Evolutionary conservation across 2,329 filamentous ascomycete species (phyloP).

Genomic region (Phoma sp.): DNA sequence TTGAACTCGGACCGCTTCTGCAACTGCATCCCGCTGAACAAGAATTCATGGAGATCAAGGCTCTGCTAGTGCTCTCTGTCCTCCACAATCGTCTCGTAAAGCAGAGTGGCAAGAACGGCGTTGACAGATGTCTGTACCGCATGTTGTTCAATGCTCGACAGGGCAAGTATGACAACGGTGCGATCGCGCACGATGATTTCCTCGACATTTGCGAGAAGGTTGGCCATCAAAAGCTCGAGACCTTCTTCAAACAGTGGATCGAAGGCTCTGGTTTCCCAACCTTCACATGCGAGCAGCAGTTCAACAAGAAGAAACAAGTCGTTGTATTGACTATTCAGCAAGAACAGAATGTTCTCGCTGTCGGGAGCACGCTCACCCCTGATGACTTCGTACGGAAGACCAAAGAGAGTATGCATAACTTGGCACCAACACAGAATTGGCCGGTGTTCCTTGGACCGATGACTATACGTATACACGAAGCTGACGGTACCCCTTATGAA

Average conservation of each 20-base stretch:
- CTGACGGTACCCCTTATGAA: conserved; percentile 96
- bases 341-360: conserved; percentile 38
- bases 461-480: conserved; percentile 97
- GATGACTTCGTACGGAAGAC: conserved; percentile 82
- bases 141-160: conserved; percentile 86
- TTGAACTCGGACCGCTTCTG: conserved; percentile 77
- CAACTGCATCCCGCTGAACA: conserved; percentile 83
- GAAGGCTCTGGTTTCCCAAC: conserved; percentile 85
- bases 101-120: conserved; percentile 80
- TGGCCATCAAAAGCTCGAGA: conserved; percentile 83
- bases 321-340: conserved; percentile 91
- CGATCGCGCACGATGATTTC: conserved; percentile 78
- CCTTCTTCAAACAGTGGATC: conserved; percentile 95
- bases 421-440: conserved; percentile 73
- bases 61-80: conserved; percentile 89
- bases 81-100: conserved; percentile 91
- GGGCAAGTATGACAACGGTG: conserved; percentile 72
- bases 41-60: conserved; percentile 90
- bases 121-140: conserved; percentile 83
- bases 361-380: conserved; percentile 62
- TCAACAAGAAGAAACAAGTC: conserved; percentile 97
- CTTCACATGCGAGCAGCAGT: conserved; percentile 84
- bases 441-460: conserved; percentile 93
- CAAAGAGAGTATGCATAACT: conserved; percentile 74
- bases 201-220: conserved; percentile 85